A percentile compares a stretch with the other conserved stretches of the same genome.
Evolutionary conservation across 169 alveolate species (phyloP).

Genomic region (Cryptosporidium sp.): DNA sequence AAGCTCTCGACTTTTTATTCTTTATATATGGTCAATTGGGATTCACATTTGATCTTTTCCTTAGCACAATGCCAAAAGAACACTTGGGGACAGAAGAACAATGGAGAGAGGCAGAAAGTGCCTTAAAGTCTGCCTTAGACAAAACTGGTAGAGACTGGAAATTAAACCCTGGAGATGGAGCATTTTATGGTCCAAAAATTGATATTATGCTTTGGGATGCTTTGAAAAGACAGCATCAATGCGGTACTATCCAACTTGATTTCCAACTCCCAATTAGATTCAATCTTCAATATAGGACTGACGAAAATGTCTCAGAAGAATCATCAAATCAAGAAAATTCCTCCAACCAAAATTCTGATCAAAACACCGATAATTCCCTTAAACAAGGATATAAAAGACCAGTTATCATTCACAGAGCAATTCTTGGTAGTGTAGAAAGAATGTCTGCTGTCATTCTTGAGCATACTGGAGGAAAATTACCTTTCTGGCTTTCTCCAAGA

Average conservation of each 20-base stretch:
- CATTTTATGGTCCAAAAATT: slow-evolving; percentile 99
- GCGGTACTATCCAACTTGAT: slow-evolving; percentile 99
- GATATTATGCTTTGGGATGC: slow-evolving; percentile 97
- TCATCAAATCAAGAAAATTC: slow-evolving; percentile 28
- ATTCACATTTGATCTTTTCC: slow-evolving; percentile 91
- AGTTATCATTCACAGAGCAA: slow-evolving; percentile 99
- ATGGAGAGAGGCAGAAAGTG: slow-evolving; percentile 97
- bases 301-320: slow-evolving; percentile 78
- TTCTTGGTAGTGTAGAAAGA: slow-evolving; percentile 96
- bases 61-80: slow-evolving; percentile 97
- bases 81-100: slow-evolving; percentile 93
- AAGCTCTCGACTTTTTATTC: slow-evolving; percentile 92
- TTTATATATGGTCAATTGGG: slow-evolving; percentile 94
- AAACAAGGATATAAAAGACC: slow-evolving; percentile 96
- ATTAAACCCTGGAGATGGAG: slow-evolving; percentile 99
- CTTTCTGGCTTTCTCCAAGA: slow-evolving; percentile 99
- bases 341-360: slow-evolving; percentile 59
- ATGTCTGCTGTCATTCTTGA: slow-evolving; percentile 95
- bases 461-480: slow-evolving; percentile 98
- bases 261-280: slow-evolving; percentile 98
- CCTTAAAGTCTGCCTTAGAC: slow-evolving; percentile 92
- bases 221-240: slow-evolving; percentile 95
- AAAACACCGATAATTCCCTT: slow-evolving; percentile 36
- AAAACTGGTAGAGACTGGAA: slow-evolving; percentile 93
- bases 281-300: slow-evolving; percentile 95